Conservation (phyloP, 805 yeast genomes). For the Teunomyces tritomae region DNA sequence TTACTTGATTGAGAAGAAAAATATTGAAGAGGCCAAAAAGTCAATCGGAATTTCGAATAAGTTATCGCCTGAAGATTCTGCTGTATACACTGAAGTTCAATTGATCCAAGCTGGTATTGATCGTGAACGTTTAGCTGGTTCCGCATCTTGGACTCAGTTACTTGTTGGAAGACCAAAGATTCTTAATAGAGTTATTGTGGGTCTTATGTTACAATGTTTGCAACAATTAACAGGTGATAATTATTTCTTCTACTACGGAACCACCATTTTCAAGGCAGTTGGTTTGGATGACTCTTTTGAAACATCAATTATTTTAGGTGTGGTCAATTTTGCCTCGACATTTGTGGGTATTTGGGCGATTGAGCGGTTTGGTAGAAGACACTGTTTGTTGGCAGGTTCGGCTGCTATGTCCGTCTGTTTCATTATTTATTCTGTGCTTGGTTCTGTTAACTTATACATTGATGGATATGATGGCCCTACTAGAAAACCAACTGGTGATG, state of each 20-base stretch:
- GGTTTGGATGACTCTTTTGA: constrained; percentile 53
- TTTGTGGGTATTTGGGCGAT: constrained; percentile 49
- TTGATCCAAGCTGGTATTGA: constrained; percentile 59
- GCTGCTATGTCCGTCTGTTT: constrained; percentile 54
- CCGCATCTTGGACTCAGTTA: constrained; percentile 63
- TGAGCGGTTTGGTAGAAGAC: constrained; percentile 51
- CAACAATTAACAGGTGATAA: constrained; percentile 64
- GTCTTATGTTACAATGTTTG: constrained; percentile 55
- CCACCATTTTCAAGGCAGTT: constrained; percentile 52
- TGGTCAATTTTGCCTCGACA: constrained; percentile 55
- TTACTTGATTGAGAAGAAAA: constrained; percentile 51
- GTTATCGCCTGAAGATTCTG: constrained; percentile 50
- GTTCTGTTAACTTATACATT: constrained; percentile 46
- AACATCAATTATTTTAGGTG: constrained; percentile 54
- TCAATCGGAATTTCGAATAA: constrained; percentile 61
- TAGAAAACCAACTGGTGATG: constrained; percentile 52
- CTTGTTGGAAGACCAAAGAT: constrained; percentile 64
- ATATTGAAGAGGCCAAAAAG: constrained; percentile 50
- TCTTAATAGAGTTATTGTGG: constrained; percentile 52
- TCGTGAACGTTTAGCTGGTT: constrained; percentile 59
- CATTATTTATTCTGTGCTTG: constrained; percentile 59
- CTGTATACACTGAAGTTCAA: constrained; percentile 53
- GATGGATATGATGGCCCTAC: constrained; percentile 40
- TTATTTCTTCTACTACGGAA: constrained; percentile 62
- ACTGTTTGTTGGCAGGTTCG: constrained; percentile 43